Base-by-base conservation (phyloP, 306 rosid genomes). In the Casuarina cunninghamiana region DNA sequence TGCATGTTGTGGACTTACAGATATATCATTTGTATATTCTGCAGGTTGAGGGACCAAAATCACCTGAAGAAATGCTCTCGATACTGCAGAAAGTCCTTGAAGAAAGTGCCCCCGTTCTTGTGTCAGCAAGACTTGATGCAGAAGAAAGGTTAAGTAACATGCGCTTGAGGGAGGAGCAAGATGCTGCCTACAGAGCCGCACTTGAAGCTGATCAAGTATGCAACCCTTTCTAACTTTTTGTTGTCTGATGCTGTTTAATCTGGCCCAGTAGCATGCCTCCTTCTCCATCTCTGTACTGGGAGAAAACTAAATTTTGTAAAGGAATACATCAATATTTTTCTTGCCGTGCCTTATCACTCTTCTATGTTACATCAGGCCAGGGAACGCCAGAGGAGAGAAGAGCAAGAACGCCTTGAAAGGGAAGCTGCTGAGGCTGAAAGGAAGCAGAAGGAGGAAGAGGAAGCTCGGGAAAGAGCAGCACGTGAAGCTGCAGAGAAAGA, bases 161-260 rank as follows among this genome's bases (percentile, higher is more conserved):
- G 74, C 94, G 89, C 46, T 85, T 96, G 83, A 93, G 99, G 79
- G 98, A 96, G 87, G 99, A 96, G 88, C 98, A 95, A 87, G 99
- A 93, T 93, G 98, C 99, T 81, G 99, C 99, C 51, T 96, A 85
- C 78, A 89, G 96, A 88, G 97, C 97, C 54, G 97, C 99, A 44
- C 99, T 95, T 74, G 97, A 95, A 89, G 97, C 99, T 49, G 99
- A 95, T 88, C 99, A 91, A 87, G 99, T 93, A 89, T 84, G 93
- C 66, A 71, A 53, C 74, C 49, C 72, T 71, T 65, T 58, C 58
- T 10, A 41, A 15, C 49, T 76, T 72, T 61, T 75, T 45, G 71
- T 69, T 55, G 19, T 46, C 26, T 74, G 13, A 60, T 58, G 44
- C 61, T 74, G 66, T 58, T 10, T 49, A 13, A 9, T 44, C 50